Evolutionary conservation across 805 yeast species (phyloP).

Genomic region (Wickerhamiella australiensis): DNA sequence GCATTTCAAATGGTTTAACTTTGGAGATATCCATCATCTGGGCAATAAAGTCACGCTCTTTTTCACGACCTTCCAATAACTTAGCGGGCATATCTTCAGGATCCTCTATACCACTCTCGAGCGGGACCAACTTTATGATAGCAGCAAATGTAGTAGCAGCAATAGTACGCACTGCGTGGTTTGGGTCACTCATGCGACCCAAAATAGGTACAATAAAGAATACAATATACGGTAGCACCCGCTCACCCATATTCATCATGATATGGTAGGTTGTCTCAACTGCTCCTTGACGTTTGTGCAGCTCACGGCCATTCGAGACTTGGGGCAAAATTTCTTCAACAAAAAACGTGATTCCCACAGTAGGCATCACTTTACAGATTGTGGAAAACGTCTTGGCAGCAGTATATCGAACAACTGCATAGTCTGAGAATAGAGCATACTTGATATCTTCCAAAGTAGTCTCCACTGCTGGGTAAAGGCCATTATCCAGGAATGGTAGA

Average conservation of each 20-base stretch:
- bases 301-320: constrained; percentile 60
- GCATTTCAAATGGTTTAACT: constrained; percentile 74
- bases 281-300: constrained; percentile 79
- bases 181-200: constrained; percentile 96
- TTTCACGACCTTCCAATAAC: constrained; percentile 74
- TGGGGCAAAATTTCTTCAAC: constrained; percentile 72
- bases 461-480: constrained; percentile 35
- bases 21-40: constrained; percentile 97
- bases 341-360: constrained; percentile 60
- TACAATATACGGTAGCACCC: constrained; percentile 85
- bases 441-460: constrained; percentile 39
- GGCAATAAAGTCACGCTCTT: constrained; percentile 84
- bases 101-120: constrained; percentile 94
- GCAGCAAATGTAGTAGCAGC: constrained; percentile 97
- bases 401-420: constrained; percentile 76
- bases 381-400: constrained; percentile 83
- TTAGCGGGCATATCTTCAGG: constrained; percentile 83
- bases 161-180: constrained; percentile 71
- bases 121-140: constrained; percentile 85
- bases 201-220: constrained; percentile 90
- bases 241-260: constrained; percentile 72
- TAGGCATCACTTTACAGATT: constrained; percentile 55
- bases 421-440: constrained; percentile 49
- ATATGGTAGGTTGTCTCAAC: constrained; percentile 83
- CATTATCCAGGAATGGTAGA: constrained; percentile 44